A percentile compares a stretch with the other conserved stretches of the same genome.
phyloP scores from a whole-genome alignment of 768 basidiomycete species.

The Crassisporium funariophilum region DNA sequence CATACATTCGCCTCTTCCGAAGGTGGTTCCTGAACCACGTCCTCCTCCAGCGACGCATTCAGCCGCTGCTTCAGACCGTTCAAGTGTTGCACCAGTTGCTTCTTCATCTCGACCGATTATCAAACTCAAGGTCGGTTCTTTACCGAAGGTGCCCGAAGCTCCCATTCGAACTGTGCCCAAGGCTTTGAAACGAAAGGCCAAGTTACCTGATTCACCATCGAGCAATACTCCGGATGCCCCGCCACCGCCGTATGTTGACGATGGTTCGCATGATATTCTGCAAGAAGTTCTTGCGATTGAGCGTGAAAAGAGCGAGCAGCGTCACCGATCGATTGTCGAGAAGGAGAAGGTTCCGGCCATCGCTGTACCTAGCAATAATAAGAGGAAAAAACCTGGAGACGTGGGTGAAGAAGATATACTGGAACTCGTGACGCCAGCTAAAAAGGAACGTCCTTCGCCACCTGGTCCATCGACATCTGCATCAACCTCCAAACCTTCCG shows the following conservation, averaged over 20 bases:
- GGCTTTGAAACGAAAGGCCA: slow-evolving; percentile 44
- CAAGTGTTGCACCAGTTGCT: slow-evolving; percentile 45
- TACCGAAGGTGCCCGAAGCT: slow-evolving; percentile 32
- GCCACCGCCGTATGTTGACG: slow-evolving; percentile 71
- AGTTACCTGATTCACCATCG: slow-evolving; percentile 35
- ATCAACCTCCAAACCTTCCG: slow-evolving; percentile 24
- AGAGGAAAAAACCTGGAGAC: slow-evolving; percentile 55
- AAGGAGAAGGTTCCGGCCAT: slow-evolving; percentile 39
- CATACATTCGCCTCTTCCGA: slow-evolving; percentile 40
- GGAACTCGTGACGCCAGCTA: slow-evolving; percentile 60
- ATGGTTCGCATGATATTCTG: slow-evolving; percentile 79
- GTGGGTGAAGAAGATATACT: slow-evolving; percentile 66
- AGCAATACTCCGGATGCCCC: slow-evolving; percentile 51
- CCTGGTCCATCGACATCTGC: slow-evolving; percentile 33
- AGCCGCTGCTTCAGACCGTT: slow-evolving; percentile 43
- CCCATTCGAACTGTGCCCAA: slow-evolving; percentile 37
- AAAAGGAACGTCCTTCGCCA: slow-evolving; percentile 53
- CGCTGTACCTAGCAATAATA: slow-evolving; percentile 47
- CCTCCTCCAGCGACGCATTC: slow-evolving; percentile 13
- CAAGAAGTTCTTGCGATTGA: slow-evolving; percentile 85
- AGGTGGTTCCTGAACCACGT: slow-evolving; percentile 13
- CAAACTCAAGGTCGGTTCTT: slow-evolving; percentile 64
- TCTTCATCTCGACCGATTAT: slow-evolving; percentile 56
- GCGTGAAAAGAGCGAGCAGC: slow-evolving; percentile 60
- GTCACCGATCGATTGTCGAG: slow-evolving; percentile 44